phyloP scores from a whole-genome alignment of 805 yeast species.

The Schwanniomyces occidentalis region DNA sequence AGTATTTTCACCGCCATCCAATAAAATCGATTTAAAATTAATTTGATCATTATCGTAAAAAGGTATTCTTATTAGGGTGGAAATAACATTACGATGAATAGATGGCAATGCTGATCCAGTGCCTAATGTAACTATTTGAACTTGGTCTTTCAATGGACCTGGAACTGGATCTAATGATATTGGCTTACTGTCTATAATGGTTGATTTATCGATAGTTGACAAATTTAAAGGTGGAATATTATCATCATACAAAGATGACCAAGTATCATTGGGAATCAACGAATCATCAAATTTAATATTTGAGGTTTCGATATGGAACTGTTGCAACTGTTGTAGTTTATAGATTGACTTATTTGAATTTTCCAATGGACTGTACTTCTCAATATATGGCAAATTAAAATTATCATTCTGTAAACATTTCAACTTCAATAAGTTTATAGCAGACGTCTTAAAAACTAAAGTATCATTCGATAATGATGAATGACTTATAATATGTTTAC shows the following conservation, averaged over 20 bases:
- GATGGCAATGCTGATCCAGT: constrained; percentile 94
- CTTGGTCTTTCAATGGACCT: constrained; percentile 45
- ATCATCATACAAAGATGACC: constrained; percentile 34
- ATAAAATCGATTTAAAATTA: constrained; percentile 48
- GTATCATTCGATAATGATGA: constrained; percentile 60
- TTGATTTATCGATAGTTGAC: constrained; percentile 12
- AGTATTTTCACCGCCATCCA: constrained; percentile 97
- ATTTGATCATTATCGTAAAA: constrained; percentile 21
- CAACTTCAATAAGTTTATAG: constrained; percentile 54
- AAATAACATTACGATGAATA: constrained; percentile 78
- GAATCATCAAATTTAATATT: constrained; percentile 23
- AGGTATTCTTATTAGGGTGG: constrained; percentile 76
- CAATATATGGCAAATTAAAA: constrained; percentile 43
- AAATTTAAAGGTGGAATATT: constrained; percentile 20
- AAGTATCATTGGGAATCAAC: constrained; percentile 17
- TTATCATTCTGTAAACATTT: constrained; percentile 48
- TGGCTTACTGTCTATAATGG: constrained; percentile 18
- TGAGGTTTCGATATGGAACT: constrained; percentile 21
- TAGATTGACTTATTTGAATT: constrained; percentile 4
- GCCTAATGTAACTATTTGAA: constrained; percentile 77
- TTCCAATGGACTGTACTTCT: constrained; percentile 16
- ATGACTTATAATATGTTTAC: constrained; percentile 75
- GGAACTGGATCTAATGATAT: constrained; percentile 18
- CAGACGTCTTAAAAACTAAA: constrained; percentile 57
- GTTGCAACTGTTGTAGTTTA: constrained; percentile 35